phyloP scores from a whole-genome alignment of 2,329 filamentous ascomycete species.

The Xenosphaeropsis pyriputrescens region DNA sequence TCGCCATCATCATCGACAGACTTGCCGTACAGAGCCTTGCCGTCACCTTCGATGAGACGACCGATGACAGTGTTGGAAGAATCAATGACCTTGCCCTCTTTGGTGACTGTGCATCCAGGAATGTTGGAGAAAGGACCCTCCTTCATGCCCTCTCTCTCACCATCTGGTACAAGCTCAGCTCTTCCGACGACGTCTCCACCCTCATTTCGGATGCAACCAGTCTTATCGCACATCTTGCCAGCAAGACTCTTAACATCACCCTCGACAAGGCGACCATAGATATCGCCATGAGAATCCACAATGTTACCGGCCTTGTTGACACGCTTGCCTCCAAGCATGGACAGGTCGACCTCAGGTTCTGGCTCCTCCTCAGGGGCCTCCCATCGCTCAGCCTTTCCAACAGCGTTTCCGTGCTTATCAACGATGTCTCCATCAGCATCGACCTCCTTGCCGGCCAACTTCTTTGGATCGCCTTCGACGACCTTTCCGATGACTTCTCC shows the following conservation, averaged over 20 bases:
- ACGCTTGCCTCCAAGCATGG: slow-evolving; percentile 50
- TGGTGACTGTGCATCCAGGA: slow-evolving; percentile 47
- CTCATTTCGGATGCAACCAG: slow-evolving; percentile 60
- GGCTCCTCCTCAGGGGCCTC: slow-evolving; percentile 31
- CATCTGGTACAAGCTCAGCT: slow-evolving; percentile 52
- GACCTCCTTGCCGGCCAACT: slow-evolving; percentile 48
- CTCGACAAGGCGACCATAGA: slow-evolving; percentile 52
- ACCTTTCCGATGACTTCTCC: slow-evolving; percentile 43
- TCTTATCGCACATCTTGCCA: slow-evolving; percentile 56
- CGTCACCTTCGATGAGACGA: slow-evolving; percentile 53
- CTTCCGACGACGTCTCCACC: slow-evolving; percentile 55
- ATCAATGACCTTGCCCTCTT: slow-evolving; percentile 55
- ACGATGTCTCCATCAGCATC: slow-evolving; percentile 56
- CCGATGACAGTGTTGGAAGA: slow-evolving; percentile 58
- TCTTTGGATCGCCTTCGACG: slow-evolving; percentile 47
- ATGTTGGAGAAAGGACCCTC: slow-evolving; percentile 59
- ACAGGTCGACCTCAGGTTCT: slow-evolving; percentile 38
- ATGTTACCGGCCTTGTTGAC: slow-evolving; percentile 57
- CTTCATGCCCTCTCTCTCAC: slow-evolving; percentile 45
- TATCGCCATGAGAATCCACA: slow-evolving; percentile 35
- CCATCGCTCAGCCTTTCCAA: slow-evolving; percentile 56
- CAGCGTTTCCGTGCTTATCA: slow-evolving; percentile 50
- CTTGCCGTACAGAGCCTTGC: slow-evolving; percentile 58
- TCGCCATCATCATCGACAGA: slow-evolving; percentile 71
- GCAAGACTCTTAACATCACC: slow-evolving; percentile 48